Conservation (phyloP, 495 filamentous ascomycete genomes). For the Tuber umbilicatum region DNA sequence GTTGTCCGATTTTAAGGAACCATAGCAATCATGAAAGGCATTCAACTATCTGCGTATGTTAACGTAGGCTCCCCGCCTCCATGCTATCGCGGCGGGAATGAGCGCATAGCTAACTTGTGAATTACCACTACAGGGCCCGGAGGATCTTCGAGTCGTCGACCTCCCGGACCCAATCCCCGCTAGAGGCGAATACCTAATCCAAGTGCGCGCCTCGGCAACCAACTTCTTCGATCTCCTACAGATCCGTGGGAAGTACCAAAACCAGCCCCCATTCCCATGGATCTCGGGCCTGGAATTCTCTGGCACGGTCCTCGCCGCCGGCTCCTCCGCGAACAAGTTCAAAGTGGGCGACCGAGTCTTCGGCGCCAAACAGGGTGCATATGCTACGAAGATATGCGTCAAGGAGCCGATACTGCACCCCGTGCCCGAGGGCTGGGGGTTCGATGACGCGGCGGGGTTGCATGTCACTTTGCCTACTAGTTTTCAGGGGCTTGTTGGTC, state of each 20-base stretch:
- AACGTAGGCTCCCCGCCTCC: conserved; percentile 50
- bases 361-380: conserved; percentile 78
- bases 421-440: conserved; percentile 72
- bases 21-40: conserved; percentile 63
- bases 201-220: conserved; percentile 77
- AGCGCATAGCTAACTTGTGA: conserved; percentile 13
- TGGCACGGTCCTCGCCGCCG: conserved; percentile 63
- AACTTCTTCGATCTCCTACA: conserved; percentile 97
- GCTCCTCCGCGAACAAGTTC: conserved; percentile 53
- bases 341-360: conserved; percentile 76
- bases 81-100: conserved; percentile 8
- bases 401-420: conserved; percentile 61
- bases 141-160: conserved; percentile 65
- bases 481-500: conserved; percentile 73
- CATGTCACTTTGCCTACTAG: conserved; percentile 89
- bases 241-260: conserved; percentile 72
- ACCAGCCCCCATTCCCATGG: conserved; percentile 72
- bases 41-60: conserved; percentile 77
- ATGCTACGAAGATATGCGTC: conserved; percentile 66
- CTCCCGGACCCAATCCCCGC: conserved; percentile 66
- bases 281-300: conserved; percentile 80
- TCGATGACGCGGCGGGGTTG: conserved; percentile 76
- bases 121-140: conserved; percentile 54
- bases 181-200: conserved; percentile 73
- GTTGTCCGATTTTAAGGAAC: background rate